Conservation (phyloP, 1,139 yeast genomes). For the Pichia sp. region DNA sequence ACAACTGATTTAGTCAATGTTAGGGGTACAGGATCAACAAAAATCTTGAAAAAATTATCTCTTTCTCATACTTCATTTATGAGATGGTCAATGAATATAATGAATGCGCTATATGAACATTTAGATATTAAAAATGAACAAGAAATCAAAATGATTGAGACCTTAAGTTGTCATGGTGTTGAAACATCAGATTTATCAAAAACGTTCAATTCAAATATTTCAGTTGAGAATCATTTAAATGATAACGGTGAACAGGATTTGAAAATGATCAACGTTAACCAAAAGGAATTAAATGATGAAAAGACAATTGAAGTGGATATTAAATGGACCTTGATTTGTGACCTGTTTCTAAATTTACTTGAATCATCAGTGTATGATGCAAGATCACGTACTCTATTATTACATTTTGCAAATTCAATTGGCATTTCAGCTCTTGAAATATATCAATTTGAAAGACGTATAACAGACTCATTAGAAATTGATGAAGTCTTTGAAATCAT, state of each 20-base stretch:
- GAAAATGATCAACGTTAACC: conserved; percentile 13
- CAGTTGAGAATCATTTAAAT: conserved; percentile 18
- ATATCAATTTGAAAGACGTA: conserved; percentile 81
- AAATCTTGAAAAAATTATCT: conserved; percentile 54
- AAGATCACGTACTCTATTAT: conserved; percentile 71
- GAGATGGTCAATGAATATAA: conserved; percentile 75
- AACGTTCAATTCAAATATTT: conserved; percentile 34
- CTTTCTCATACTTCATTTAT: conserved; percentile 75
- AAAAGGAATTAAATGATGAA: conserved; percentile 25
- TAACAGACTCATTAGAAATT: conserved; percentile 84
- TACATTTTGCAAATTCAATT: conserved; percentile 57
- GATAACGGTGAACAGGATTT: conserved; percentile 16
- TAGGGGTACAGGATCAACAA: conserved; percentile 44
- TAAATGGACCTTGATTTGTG: conserved; percentile 91
- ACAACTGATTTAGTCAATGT: conserved; percentile 68
- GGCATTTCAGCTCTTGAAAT: conserved; percentile 60
- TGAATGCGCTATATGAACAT: conserved; percentile 73
- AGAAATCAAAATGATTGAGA: conserved; percentile 85
- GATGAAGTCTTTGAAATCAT: conserved; percentile 27
- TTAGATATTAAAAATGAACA: conserved; percentile 56
- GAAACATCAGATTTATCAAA: conserved; percentile 60
- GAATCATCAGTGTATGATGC: conserved; percentile 88
- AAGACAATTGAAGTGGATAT: conserved; percentile 56
- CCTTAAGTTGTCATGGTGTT: conserved; percentile 77
- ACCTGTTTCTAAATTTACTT: conserved; percentile 69